Evolutionary conservation across 495 filamentous ascomycete genomes (phyloP).

Genomic region (Aspergillus sclerotiicarbonarius): DNA sequence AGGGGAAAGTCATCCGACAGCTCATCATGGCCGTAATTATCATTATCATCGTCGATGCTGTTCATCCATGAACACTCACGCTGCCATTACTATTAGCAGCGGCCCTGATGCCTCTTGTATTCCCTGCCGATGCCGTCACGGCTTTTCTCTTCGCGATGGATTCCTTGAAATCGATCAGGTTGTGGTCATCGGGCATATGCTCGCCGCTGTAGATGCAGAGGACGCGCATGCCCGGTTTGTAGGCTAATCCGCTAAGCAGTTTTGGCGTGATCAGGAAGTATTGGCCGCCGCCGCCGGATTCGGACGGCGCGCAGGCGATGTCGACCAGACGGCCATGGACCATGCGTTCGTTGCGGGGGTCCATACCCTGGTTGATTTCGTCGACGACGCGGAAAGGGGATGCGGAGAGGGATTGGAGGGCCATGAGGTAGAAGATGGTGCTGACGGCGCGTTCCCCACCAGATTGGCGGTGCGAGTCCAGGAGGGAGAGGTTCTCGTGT

Average conservation of each 20-base stretch:
- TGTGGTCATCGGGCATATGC: conserved; percentile 66
- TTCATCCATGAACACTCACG: conserved; percentile 7
- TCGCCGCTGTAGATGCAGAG: conserved; percentile 93
- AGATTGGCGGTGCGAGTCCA: conserved; percentile 90
- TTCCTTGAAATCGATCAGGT: conserved; percentile 29
- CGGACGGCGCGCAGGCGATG: conserved; percentile 65
- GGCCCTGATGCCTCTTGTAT: background rate
- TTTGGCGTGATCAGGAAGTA: conserved; percentile 99
- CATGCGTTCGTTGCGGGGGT: conserved; percentile 95
- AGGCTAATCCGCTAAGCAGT: conserved; percentile 77
- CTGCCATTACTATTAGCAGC: conserved; percentile 17
- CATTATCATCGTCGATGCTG: no score
- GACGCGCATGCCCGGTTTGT: conserved; percentile 86
- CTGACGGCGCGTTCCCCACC: conserved; percentile 95
- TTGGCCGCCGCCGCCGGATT: conserved; percentile 44
- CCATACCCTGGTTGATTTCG: conserved; percentile 99
- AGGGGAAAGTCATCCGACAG: no score
- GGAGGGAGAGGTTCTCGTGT: conserved; percentile 74
- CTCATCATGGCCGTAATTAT: no score
- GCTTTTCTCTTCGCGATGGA: conserved; percentile 34
- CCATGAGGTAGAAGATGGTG: conserved; percentile 99
- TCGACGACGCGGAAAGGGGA: conserved; percentile 99
- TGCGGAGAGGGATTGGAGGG: conserved; percentile 87
- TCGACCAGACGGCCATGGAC: conserved; percentile 96
- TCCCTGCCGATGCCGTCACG: conserved; percentile 11